A percentile compares a stretch with the other conserved stretches of the same genome.
Conservation (phyloP, 345 rosid genomes). For the Eucalyptus curtisii region DNA sequence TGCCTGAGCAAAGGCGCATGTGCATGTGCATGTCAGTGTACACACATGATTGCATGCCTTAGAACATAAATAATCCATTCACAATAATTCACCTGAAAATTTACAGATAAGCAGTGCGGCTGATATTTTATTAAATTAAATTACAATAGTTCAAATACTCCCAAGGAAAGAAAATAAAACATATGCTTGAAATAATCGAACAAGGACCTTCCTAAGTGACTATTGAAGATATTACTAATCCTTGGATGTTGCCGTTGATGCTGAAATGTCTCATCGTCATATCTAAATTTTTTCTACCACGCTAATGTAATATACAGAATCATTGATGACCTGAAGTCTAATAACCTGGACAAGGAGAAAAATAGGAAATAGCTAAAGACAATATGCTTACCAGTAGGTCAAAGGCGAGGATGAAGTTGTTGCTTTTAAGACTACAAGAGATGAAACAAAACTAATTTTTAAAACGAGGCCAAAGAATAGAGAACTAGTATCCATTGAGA, state of each 20-base stretch:
- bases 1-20: neutral
- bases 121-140: neutral
- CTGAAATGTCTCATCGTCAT: neutral
- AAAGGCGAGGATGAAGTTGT: conserved; percentile 47
- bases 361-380: neutral
- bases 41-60: neutral
- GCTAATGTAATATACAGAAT: neutral
- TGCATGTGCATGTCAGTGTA: neutral
- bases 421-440: conserved; percentile 52
- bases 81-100: neutral
- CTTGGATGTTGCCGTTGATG: neutral
- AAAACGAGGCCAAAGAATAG: neutral
- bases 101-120: neutral
- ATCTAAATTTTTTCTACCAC: neutral
- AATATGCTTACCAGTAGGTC: conserved; percentile 49
- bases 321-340: neutral
- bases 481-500: neutral
- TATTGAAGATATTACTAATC: neutral
- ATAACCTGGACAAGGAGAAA: neutral
- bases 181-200: neutral
- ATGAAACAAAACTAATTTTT: neutral
- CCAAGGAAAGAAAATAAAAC: neutral
- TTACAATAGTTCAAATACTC: neutral
- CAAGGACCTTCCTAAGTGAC: neutral
- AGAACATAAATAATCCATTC: neutral